These are phyloP conservation scores for Pseudohalonectria lignicola DNA, from an alignment of 2,329 filamentous ascomycete species.

Conservation along the genomic window DNA sequence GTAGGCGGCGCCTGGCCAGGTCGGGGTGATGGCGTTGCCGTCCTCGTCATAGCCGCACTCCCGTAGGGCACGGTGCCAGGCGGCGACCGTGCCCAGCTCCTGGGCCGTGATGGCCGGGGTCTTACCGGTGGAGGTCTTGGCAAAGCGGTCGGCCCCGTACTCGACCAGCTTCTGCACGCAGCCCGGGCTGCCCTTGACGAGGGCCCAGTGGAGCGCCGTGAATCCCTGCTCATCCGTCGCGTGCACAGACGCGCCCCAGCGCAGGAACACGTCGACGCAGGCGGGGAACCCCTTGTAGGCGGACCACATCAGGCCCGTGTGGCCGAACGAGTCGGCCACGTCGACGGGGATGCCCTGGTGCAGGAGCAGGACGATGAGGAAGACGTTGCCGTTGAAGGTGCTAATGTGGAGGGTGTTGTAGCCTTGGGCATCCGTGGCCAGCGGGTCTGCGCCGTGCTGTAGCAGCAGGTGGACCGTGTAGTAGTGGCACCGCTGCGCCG, in stretches of 20 bases:
- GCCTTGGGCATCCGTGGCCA: slow-evolving; percentile 86
- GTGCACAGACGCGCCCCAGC: slow-evolving; percentile 93
- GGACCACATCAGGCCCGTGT: slow-evolving; percentile 97
- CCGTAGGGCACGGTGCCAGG: slow-evolving; percentile 26
- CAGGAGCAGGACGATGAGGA: slow-evolving; percentile 76
- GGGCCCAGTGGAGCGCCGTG: slow-evolving; percentile 89
- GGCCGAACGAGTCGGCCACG: slow-evolving; percentile 76
- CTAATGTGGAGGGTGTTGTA: slow-evolving; percentile 97
- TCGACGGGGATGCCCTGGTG: slow-evolving; percentile 96
- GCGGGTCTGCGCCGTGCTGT: slow-evolving; percentile 81
- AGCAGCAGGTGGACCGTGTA: slow-evolving; percentile 91
- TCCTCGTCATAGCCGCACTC: slow-evolving; percentile 38
- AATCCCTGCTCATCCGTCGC: slow-evolving; percentile 86
- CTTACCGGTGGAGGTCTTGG: slow-evolving; percentile 81
- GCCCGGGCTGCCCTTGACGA: slow-evolving; percentile 82
- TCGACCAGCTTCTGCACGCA: slow-evolving; percentile 93
- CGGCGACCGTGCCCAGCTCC: slow-evolving; percentile 76
- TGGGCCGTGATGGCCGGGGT: slow-evolving; percentile 75
- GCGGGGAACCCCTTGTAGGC: slow-evolving; percentile 94
- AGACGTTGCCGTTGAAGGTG: slow-evolving; percentile 92
- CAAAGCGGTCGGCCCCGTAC: slow-evolving; percentile 89
- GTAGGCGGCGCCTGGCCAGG: slow-evolving; percentile 62
- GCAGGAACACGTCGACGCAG: slow-evolving; percentile 82
- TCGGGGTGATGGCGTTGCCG: slow-evolving; percentile 56
- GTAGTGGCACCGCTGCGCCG: slow-evolving; percentile 91